These are phyloP conservation scores for Capsicum baccatum DNA, from an alignment of 257 asterid species.

Conservation along the genomic window DNA sequence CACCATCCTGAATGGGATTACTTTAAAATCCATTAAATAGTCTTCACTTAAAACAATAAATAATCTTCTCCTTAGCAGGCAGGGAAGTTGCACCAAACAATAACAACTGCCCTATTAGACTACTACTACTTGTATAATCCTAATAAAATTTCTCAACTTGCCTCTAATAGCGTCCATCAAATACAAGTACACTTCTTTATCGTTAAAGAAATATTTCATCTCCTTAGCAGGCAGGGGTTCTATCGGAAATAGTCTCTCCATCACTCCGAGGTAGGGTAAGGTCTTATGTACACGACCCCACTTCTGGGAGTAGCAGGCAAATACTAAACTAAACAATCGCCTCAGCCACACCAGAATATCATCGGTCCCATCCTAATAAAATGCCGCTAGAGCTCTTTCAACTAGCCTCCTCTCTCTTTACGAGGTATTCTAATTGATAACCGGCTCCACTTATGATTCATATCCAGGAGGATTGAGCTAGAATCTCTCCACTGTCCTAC, in stretches of 20 bases:
- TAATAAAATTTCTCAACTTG: background rate
- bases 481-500: background rate
- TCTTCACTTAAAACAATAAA: background rate
- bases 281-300: too few relatives aligned
- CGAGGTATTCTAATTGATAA: background rate
- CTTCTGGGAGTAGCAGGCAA: too few relatives aligned
- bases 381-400: background rate
- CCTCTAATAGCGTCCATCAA: too few relatives aligned
- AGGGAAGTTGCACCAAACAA: background rate
- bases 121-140: background rate
- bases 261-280: too few relatives aligned
- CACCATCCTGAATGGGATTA: constrained; percentile 1
- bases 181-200: too few relatives aligned
- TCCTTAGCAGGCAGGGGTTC: too few relatives aligned
- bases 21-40: background rate
- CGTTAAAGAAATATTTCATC: too few relatives aligned
- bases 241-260: too few relatives aligned
- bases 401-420: background rate
- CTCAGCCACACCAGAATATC: too few relatives aligned
- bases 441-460: background rate
- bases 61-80: background rate
- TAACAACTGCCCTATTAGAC: too few relatives aligned
- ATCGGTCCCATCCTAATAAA: background rate
- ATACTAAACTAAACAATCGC: too few relatives aligned
- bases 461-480: constrained; percentile 5